Conservation (phyloP, 1,284 basidiomycete species). For the Naganishia sp. region DNA sequence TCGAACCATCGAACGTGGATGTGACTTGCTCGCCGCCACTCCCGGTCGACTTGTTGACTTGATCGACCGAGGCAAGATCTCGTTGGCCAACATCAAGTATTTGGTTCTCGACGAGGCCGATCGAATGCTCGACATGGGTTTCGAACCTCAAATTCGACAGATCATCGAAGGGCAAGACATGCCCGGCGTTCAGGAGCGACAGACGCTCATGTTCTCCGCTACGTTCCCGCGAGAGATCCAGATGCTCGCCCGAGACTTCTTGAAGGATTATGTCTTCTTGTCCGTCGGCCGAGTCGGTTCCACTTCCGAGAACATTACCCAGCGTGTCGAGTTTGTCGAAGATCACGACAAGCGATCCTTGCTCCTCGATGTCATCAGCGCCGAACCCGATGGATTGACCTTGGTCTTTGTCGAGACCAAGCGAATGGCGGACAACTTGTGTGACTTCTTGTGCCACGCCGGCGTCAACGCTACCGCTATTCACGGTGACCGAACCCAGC, state of each 20-base stretch:
- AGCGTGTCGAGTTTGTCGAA: slow-evolving; percentile 98
- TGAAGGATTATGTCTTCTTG: slow-evolving; percentile 94
- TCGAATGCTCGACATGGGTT: slow-evolving; percentile 99
- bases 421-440: slow-evolving; percentile 97
- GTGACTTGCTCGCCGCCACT: slow-evolving; percentile 96
- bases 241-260: slow-evolving; percentile 91
- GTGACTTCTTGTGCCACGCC: slow-evolving; percentile 88
- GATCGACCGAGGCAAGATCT: slow-evolving; percentile 96
- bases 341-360: slow-evolving; percentile 96
- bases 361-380: slow-evolving; percentile 87
- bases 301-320: slow-evolving; percentile 99
- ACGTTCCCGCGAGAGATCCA: slow-evolving; percentile 99
- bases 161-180: slow-evolving; percentile 99
- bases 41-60: slow-evolving; percentile 97
- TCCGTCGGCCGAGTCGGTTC: slow-evolving; percentile 98
- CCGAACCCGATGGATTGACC: slow-evolving; percentile 72
- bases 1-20: slow-evolving; percentile 91
- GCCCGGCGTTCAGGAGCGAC: slow-evolving; percentile 87
- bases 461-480: slow-evolving; percentile 91
- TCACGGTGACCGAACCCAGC: slow-evolving; percentile 96
- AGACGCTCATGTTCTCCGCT: slow-evolving; percentile 99
- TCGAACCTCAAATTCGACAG: slow-evolving; percentile 97
- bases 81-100: slow-evolving; percentile 93
- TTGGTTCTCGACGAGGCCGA: slow-evolving; percentile 99
- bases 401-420: slow-evolving; percentile 99